A percentile compares a stretch with the other conserved stretches of the same genome.
Evolutionary conservation across 2,329 filamentous ascomycete genomes (phyloP).

Genomic region (Zymoseptoria brevis): DNA sequence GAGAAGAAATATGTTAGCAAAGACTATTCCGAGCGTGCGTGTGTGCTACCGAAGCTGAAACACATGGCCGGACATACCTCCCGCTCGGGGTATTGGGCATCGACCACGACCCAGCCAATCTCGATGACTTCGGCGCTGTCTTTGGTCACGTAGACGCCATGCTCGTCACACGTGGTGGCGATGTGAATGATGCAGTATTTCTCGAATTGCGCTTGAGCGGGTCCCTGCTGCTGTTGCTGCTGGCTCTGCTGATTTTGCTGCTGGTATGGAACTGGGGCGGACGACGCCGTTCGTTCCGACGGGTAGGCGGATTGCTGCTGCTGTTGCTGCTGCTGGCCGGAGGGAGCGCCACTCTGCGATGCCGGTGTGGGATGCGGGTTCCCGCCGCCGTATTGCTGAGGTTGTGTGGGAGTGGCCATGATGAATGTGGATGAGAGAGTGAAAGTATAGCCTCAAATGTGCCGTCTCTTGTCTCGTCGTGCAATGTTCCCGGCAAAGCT

Average conservation of each 20-base stretch:
- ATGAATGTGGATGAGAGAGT: conserved; percentile 2
- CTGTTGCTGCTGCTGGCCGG: neutral
- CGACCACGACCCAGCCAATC: conserved; percentile 82
- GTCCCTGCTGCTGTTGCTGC: conserved; percentile 15
- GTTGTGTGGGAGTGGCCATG: conserved; percentile 26
- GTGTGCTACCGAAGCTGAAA: conserved; percentile 18
- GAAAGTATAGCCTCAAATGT: neutral
- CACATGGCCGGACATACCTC: conserved; percentile 23
- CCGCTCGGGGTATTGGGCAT: conserved; percentile 27
- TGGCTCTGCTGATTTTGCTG: conserved; percentile 7
- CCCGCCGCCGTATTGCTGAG: conserved; percentile 20
- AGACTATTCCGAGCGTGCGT: conserved; percentile 15
- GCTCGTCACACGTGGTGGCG: conserved; percentile 96
- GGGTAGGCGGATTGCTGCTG: conserved; percentile 16
- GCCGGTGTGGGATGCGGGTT: conserved; percentile 20
- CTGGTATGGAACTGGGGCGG: conserved; percentile 9
- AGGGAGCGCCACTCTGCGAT: conserved; percentile 10
- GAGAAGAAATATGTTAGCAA: conserved; percentile 16
- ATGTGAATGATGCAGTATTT: conserved; percentile 98
- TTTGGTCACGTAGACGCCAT: conserved; percentile 98
- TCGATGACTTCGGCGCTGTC: conserved; percentile 99
- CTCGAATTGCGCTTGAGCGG: conserved; percentile 52
- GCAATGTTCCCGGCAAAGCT: neutral
- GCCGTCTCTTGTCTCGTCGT: neutral
- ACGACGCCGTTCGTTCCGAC: conserved; percentile 15